Base-by-base conservation (phyloP, 768 basidiomycete species). In the Dendrothele bispora region DNA sequence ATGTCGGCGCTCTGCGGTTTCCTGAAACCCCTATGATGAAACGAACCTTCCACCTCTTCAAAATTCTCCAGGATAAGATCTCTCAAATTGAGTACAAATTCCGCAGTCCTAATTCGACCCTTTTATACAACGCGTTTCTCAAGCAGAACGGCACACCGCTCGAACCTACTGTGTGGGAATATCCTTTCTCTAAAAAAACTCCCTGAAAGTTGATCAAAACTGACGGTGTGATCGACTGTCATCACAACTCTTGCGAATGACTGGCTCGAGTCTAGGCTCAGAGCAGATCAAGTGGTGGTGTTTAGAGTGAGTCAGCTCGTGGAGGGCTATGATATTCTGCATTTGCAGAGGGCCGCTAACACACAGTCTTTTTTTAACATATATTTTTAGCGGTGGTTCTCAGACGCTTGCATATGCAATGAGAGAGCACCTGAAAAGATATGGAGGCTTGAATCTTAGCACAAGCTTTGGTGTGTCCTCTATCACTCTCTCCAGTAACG, bases 191-290 rank as follows among this genome's bases (percentile, higher is more conserved):
- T 8, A n/a, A 20, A 7, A n/a, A 7, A 17, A 8, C 7, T 15
- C n/a, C 17, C 7, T 7, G 7, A 38, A 38, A 17, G 36, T 20
- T 17, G 21, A 7, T n/a, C n/a, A n/a, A n/a, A n/a, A n/a, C n/a
- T n/a, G n/a, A n/a, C n/a, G n/a, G n/a, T n/a, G n/a, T 64, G 7
- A 52, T 71, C 25, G 63, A 69, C 49, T 74, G 67, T 60, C 50
- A 55, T 48, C 64, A 67, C 41, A 67, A 64, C 7, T 62, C 72
- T 10, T 62, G 58, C 29, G 57, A 55, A 14, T 59, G 46, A n/a
- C n/a, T 7, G 18, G 15, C 15, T 27, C 10, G 29, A 39, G 32
- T 6, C 44, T 4, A 17, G 15, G 17, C n/a, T n/a, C n/a, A n/a
- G n/a, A n/a, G n/a, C n/a, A n/a, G n/a, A n/a, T n/a, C n/a, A 20